Evolutionary conservation across 2,329 filamentous ascomycete genomes (phyloP).

Genomic region (Penicillium sp.): DNA sequence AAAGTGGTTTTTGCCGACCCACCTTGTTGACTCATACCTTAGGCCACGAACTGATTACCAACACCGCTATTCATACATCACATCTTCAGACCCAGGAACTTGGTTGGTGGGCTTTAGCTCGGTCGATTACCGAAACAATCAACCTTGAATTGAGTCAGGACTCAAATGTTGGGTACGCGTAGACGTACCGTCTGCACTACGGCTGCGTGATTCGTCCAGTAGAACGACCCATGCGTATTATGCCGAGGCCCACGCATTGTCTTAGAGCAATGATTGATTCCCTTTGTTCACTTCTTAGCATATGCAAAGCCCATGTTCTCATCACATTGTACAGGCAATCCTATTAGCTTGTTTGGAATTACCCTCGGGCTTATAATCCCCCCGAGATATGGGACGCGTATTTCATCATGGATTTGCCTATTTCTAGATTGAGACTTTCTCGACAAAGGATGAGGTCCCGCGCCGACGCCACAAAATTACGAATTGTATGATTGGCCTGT

Average conservation of each 20-base stretch:
- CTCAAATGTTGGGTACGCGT: constrained; percentile 1
- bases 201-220: constrained; percentile 8
- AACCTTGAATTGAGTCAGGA: constrained; percentile 8
- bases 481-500: constrained; percentile 12
- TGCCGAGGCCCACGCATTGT: constrained; percentile 12
- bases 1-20: constrained; percentile 4
- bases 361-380: constrained; percentile 14
- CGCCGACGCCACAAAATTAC: constrained; percentile 6
- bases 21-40: constrained; percentile 18
- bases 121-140: constrained; percentile 16
- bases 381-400: constrained; percentile 13
- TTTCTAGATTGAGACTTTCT: constrained; percentile 8
- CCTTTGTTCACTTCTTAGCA: neutral
- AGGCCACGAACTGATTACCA: neutral
- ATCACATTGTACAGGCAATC: constrained; percentile 7
- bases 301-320: neutral
- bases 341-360: neutral
- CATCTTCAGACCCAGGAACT: constrained; percentile 5
- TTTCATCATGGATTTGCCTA: constrained; percentile 5
- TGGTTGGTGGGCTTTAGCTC: constrained; percentile 11
- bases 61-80: neutral
- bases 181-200: constrained; percentile 2
- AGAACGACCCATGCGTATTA: neutral
- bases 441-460: constrained; percentile 6
- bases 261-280: neutral